These are phyloP conservation scores for Spinacia oleracea DNA, from an alignment of 179 eudicot genomes.

Conservation along the genomic window DNA sequence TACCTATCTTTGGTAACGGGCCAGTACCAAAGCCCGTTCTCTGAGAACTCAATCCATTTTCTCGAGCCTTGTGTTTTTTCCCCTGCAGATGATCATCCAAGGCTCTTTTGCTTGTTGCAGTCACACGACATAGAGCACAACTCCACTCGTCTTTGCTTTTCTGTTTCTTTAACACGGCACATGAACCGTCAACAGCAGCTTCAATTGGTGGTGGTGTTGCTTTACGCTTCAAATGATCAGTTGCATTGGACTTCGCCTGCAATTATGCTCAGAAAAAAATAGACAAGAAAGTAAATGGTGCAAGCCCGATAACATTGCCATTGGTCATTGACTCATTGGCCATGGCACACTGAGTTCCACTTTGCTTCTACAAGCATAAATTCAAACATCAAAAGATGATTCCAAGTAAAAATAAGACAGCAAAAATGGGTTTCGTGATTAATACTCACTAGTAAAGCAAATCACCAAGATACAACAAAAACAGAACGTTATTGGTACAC, in stretches of 20 bases:
- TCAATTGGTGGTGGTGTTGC: slow-evolving; percentile 28
- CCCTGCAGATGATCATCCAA: slow-evolving; percentile 57
- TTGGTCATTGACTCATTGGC: too few species aligned
- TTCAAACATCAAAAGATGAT: background rate
- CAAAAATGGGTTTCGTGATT: background rate
- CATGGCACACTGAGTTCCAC: background rate
- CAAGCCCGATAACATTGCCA: slow-evolving; percentile 15
- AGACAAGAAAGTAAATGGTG: slow-evolving; percentile 23
- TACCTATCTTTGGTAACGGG: slow-evolving; percentile 36
- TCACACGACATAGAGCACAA: slow-evolving; percentile 62
- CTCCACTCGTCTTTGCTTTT: slow-evolving; percentile 53
- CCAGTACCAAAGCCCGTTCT: slow-evolving; percentile 40
- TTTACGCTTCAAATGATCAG: slow-evolving; percentile 54
- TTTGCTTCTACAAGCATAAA: slow-evolving; percentile 5
- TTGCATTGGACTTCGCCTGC: slow-evolving; percentile 47
- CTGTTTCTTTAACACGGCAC: slow-evolving; percentile 27
- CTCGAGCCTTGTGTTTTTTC: slow-evolving; percentile 58
- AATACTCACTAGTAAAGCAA: background rate
- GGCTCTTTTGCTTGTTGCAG: slow-evolving; percentile 52
- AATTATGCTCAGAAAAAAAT: slow-evolving; percentile 29
- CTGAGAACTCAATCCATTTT: slow-evolving; percentile 35
- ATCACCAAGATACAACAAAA: background rate
- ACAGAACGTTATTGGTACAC: background rate
- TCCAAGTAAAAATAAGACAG: background rate
- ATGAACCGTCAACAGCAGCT: slow-evolving; percentile 26